Percentiles rank a stretch among this genome's conserved stretches.
Conservation (phyloP, 192 early-diverging fungal genomes). For the Linnemannia zychae region DNA sequence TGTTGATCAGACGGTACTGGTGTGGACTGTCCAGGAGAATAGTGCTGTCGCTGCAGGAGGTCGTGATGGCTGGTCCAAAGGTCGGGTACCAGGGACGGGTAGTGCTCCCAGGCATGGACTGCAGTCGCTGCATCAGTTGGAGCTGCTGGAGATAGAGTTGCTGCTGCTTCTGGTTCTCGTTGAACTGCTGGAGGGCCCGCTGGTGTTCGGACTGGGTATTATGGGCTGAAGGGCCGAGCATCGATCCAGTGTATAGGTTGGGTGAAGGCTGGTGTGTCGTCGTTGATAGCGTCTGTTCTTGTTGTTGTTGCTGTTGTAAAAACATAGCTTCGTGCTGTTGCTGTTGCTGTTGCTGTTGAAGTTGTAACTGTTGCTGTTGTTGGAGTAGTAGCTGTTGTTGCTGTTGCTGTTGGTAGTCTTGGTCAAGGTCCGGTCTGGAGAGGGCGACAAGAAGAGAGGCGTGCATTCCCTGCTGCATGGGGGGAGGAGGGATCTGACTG, state of each 20-base stretch:
- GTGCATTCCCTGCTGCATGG: slow-evolving; percentile 44
- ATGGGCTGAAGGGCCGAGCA: background rate
- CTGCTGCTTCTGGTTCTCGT: slow-evolving; percentile 47
- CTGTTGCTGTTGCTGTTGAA: slow-evolving; percentile 13
- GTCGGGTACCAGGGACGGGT: slow-evolving; percentile 39
- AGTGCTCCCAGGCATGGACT: slow-evolving; percentile 25
- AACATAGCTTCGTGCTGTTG: slow-evolving; percentile 7
- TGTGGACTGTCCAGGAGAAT: slow-evolving; percentile 49
- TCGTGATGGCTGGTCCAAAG: slow-evolving; percentile 50
- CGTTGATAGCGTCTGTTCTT: background rate
- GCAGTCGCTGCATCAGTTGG: slow-evolving; percentile 31
- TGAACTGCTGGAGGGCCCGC: slow-evolving; percentile 34
- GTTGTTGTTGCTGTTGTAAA: slow-evolving; percentile 3
- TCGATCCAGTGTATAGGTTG: background rate
- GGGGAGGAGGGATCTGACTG: slow-evolving; percentile 2
- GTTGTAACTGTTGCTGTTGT: slow-evolving; percentile 5
- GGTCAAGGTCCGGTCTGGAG: slow-evolving; percentile 30
- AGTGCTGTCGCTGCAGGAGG: slow-evolving; percentile 49
- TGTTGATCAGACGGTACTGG: slow-evolving; percentile 45
- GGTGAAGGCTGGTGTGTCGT: background rate
- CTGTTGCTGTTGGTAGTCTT: slow-evolving; percentile 10
- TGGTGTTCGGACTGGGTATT: slow-evolving; percentile 40
- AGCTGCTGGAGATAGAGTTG: slow-evolving; percentile 42
- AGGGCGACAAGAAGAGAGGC: slow-evolving; percentile 37
- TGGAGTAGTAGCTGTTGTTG: slow-evolving; percentile 3